Conservation (phyloP, 371 early-diverging fungal species). For the Mortierella sp. region DNA sequence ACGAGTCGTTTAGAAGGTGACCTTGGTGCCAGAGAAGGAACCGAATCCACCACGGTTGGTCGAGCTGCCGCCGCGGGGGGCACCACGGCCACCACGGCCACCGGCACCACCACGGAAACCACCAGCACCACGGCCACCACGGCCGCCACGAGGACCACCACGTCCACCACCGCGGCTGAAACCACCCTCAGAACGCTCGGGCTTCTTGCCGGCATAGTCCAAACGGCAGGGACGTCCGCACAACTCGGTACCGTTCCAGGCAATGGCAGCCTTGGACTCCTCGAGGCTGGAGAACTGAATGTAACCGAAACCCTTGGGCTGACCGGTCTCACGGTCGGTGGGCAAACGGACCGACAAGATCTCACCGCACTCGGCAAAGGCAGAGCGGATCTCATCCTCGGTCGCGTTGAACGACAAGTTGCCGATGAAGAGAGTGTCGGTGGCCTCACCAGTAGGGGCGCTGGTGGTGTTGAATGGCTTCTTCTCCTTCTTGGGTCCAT, state of each 20-base stretch:
- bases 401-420: slow-evolving; percentile 91
- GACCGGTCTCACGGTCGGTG: slow-evolving; percentile 70
- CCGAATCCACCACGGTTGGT: slow-evolving; percentile 55
- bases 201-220: slow-evolving; percentile 66
- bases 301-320: slow-evolving; percentile 81
- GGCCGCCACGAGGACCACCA: slow-evolving; percentile 59
- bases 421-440: slow-evolving; percentile 90
- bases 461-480: slow-evolving; percentile 55
- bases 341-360: slow-evolving; percentile 78
- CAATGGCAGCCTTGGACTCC: slow-evolving; percentile 74
- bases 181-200: slow-evolving; percentile 60
- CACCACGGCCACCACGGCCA: slow-evolving; percentile 53
- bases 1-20: slow-evolving; percentile 43
- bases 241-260: slow-evolving; percentile 73
- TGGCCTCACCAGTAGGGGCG: slow-evolving; percentile 53
- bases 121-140: slow-evolving; percentile 58
- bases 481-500: slow-evolving; percentile 57
- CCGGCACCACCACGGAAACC: slow-evolving; percentile 59
- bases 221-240: slow-evolving; percentile 77
- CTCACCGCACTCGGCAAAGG: slow-evolving; percentile 90
- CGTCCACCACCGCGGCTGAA: slow-evolving; percentile 58
- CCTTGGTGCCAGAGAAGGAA: slow-evolving; percentile 52
- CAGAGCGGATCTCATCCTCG: slow-evolving; percentile 88
- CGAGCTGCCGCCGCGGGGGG: slow-evolving; percentile 50
- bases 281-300: slow-evolving; percentile 71